Percentiles rank a stretch among this genome's conserved stretches.
phyloP scores from a whole-genome alignment of 192 early-diverging fungal genomes.

The Obelidium mucronatum region DNA sequence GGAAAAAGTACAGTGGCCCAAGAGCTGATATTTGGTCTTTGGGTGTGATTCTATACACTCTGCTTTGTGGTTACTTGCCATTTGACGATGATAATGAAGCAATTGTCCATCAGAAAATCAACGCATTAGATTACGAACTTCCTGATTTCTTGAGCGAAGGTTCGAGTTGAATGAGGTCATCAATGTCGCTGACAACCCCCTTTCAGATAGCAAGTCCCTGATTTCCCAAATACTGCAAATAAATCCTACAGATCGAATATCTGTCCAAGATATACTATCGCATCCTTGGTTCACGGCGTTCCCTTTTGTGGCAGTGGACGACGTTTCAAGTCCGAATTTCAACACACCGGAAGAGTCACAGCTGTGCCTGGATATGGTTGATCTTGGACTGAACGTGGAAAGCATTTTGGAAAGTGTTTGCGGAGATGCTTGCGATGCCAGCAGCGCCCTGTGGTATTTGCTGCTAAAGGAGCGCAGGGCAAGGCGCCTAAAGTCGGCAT shows the following conservation, averaged over 20 bases:
- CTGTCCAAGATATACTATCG: constrained; percentile 67
- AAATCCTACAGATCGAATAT: constrained; percentile 69
- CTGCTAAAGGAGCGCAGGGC: constrained; percentile 51
- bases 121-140: constrained; percentile 75
- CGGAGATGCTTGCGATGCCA: constrained; percentile 62
- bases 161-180: constrained; percentile 29
- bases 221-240: constrained; percentile 70
- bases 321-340: constrained; percentile 43
- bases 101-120: constrained; percentile 73
- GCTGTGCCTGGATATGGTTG: constrained; percentile 51
- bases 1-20: constrained; percentile 81
- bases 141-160: constrained; percentile 67
- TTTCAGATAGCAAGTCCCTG: constrained; percentile 65
- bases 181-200: neutral
- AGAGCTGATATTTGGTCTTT: constrained; percentile 62
- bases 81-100: constrained; percentile 80
- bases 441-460: constrained; percentile 75
- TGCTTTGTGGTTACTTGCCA: constrained; percentile 52
- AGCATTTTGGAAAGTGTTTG: constrained; percentile 62
- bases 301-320: constrained; percentile 18
- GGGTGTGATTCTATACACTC: constrained; percentile 62
- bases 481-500: neutral
- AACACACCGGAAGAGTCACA: constrained; percentile 56
- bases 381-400: constrained; percentile 66
- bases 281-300: constrained; percentile 68